phyloP scores from a whole-genome alignment of 164 flowering plant genomes.

The Euptelea pleiosperma region DNA sequence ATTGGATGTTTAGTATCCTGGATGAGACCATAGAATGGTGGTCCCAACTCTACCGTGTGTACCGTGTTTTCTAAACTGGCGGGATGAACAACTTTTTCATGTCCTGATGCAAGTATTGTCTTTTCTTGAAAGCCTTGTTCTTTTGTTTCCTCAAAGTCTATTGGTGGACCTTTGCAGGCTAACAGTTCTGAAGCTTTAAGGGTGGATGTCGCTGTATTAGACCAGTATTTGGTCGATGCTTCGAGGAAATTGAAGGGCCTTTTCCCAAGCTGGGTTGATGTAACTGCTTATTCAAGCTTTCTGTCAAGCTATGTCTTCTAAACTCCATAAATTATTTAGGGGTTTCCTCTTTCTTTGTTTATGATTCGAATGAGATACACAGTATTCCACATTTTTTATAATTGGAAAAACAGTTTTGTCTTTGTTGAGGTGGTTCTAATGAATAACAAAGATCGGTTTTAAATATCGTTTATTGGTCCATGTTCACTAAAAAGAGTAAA shows the following conservation, averaged over 20 bases:
- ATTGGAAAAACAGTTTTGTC: not conserved
- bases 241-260: slow-evolving; percentile 56
- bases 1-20: too few species aligned
- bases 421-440: too few species aligned
- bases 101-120: not conserved
- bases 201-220: slow-evolving; percentile 76
- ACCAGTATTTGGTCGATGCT: slow-evolving; percentile 52
- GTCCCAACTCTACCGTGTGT: too few species aligned
- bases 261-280: slow-evolving; percentile 88
- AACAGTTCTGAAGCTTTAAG: slow-evolving; percentile 56
- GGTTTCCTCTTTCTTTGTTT: not conserved
- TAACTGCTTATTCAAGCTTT: slow-evolving; percentile 72
- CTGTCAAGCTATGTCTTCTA: slow-evolving; percentile 65
- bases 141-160: not conserved
- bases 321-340: slow-evolving; percentile 10
- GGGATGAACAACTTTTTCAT: too few species aligned
- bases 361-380: too few species aligned
- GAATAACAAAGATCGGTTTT: too few species aligned
- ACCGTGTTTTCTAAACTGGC: too few species aligned
- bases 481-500: too few species aligned
- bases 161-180: slow-evolving; percentile 50
- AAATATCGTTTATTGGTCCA: too few species aligned
- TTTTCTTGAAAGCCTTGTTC: not conserved
- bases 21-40: too few species aligned
- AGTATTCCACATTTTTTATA: not conserved